A percentile compares a stretch with the other conserved stretches of the same genome.
phyloP scores from a whole-genome alignment of 768 basidiomycete genomes.

The Boletus rubroflammeus region DNA sequence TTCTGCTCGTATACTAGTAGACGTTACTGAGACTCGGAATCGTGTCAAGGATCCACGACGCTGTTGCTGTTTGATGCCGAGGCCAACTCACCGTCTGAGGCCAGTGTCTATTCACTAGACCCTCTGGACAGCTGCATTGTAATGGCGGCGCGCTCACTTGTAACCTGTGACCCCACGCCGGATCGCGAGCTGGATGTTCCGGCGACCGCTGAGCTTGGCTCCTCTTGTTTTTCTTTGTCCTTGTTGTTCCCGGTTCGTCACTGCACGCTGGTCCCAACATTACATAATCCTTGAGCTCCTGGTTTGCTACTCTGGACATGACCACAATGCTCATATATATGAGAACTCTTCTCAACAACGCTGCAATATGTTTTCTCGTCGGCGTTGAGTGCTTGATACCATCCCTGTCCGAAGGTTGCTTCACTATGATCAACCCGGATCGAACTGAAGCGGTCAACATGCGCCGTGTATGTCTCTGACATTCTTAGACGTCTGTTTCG shows the following conservation, averaged over 20 bases:
- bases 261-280: no score
- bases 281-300: no score
- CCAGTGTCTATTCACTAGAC: neutral
- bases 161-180: no score
- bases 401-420: neutral
- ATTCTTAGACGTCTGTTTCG: neutral
- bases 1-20: neutral
- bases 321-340: neutral
- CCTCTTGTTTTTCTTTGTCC: no score
- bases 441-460: neutral
- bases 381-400: neutral
- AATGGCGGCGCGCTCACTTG: neutral
- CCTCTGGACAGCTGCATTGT: neutral
- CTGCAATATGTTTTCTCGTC: neutral
- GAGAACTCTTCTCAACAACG: neutral
- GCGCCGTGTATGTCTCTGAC: neutral
- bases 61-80: neutral
- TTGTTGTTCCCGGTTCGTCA: no score
- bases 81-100: no score
- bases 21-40: neutral
- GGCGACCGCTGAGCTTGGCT: no score
- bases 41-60: no score
- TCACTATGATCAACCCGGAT: neutral
- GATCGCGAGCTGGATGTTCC: neutral
- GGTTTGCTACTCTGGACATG: neutral